These are phyloP conservation scores for Mycosphaerella sp. DNA, from an alignment of 2,329 filamentous ascomycete genomes.

Conservation along the genomic window DNA sequence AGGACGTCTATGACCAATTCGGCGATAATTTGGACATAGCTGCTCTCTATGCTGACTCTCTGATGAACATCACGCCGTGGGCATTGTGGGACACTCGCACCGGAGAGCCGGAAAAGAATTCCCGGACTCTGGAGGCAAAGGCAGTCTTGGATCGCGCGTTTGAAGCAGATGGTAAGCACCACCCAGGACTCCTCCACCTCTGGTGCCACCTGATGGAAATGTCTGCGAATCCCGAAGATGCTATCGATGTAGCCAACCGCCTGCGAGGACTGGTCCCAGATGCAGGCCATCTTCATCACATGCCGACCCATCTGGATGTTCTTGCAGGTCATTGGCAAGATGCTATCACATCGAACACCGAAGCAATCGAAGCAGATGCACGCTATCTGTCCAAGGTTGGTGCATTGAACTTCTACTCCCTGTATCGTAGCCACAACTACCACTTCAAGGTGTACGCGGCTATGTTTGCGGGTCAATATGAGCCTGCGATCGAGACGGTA, in stretches of 20 bases:
- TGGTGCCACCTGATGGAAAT: conserved; percentile 77
- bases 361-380: conserved; percentile 62
- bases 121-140: conserved; percentile 55
- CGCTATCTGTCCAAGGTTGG: conserved; percentile 57
- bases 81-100: conserved; percentile 57
- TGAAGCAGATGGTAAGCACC: conserved; percentile 44
- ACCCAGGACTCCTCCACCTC: conserved; percentile 66
- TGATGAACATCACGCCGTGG: conserved; percentile 64
- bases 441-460: conserved; percentile 72
- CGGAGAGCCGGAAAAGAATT: conserved; percentile 50
- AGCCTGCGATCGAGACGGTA: conserved; percentile 57
- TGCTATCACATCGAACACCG: conserved; percentile 61
- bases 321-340: conserved; percentile 61
- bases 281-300: conserved; percentile 65
- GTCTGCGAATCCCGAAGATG: conserved; percentile 60
- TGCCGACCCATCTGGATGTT: conserved; percentile 72
- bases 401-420: conserved; percentile 65
- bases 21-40: conserved; percentile 57
- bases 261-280: conserved; percentile 62
- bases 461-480: conserved; percentile 66
- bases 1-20: conserved; percentile 48
- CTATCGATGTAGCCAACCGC: conserved; percentile 54
- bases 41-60: conserved; percentile 56
- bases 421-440: conserved; percentile 69
- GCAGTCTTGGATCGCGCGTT: conserved; percentile 55